Evolutionary conservation across 805 yeast species (phyloP).

Genomic region (Monosporozyma aerobia): DNA sequence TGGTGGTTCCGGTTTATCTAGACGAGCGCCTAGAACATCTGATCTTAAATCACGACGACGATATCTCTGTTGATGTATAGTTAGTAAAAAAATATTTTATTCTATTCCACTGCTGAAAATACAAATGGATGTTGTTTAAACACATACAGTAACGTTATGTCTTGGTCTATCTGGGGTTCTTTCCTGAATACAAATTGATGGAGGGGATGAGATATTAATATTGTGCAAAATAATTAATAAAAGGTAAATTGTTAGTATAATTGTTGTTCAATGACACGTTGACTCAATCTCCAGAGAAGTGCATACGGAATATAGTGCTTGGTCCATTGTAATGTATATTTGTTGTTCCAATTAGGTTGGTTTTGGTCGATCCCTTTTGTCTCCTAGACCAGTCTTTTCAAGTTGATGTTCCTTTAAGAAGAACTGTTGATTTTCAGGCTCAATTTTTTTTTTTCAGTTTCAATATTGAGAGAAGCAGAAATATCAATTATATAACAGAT

Average conservation of each 20-base stretch:
- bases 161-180: conserved; percentile 1
- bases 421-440: not conserved
- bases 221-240: not conserved
- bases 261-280: not conserved
- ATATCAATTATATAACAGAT: not conserved
- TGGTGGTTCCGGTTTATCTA: conserved; percentile 12
- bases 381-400: not conserved
- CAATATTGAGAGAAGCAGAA: not conserved
- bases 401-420: not conserved
- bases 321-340: not conserved
- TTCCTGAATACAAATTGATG: not conserved
- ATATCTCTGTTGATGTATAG: conserved; percentile 17
- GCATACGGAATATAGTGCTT: not conserved
- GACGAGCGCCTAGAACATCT: conserved; percentile 8
- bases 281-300: not conserved
- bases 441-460: not conserved
- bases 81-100: not conserved
- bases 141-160: conserved; percentile 3
- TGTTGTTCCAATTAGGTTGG: not conserved
- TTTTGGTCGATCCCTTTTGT: not conserved
- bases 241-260: not conserved
- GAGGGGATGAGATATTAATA: not conserved
- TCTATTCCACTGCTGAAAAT: not conserved
- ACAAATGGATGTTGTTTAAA: not conserved
- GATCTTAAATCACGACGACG: conserved; percentile 29